These are phyloP conservation scores for Aspergillus conjunctus DNA, from an alignment of 495 filamentous ascomycete species.

Conservation along the genomic window DNA sequence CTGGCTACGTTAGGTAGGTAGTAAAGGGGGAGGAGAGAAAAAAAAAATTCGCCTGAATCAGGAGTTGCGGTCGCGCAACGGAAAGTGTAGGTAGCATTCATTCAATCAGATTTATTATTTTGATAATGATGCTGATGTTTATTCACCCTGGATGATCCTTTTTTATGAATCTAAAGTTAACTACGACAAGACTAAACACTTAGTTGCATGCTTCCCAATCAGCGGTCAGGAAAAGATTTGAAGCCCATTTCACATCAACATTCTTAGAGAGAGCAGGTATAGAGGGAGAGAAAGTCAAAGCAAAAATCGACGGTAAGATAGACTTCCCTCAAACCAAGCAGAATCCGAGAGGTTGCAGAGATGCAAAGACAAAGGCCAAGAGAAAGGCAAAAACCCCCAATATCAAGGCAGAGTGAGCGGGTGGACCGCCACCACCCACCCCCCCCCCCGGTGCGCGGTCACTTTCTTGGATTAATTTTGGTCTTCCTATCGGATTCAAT, in stretches of 20 bases:
- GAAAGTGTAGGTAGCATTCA: neutral
- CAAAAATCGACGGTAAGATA: too few species aligned
- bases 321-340: too few species aligned
- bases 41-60: conserved; percentile 1
- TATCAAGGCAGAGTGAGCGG: too few species aligned
- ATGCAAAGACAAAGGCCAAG: too few species aligned
- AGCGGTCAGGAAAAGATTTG: conserved; percentile 14
- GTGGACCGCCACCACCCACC: too few species aligned
- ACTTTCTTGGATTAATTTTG: neutral
- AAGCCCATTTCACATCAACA: neutral
- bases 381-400: too few species aligned
- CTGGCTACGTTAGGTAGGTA: too few species aligned
- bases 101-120: neutral
- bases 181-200: neutral
- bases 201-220: conserved; percentile 2
- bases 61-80: neutral
- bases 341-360: too few species aligned
- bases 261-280: neutral
- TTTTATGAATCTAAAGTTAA: neutral
- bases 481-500: conserved; percentile 3
- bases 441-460: too few species aligned
- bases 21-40: neutral
- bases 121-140: neutral
- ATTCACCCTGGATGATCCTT: neutral
- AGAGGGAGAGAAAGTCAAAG: neutral